Evolutionary conservation across 768 basidiomycete species (phyloP), one percentile per base, ranked within the genome.

Genomic region (Tricholoma flavovirens): DNA sequence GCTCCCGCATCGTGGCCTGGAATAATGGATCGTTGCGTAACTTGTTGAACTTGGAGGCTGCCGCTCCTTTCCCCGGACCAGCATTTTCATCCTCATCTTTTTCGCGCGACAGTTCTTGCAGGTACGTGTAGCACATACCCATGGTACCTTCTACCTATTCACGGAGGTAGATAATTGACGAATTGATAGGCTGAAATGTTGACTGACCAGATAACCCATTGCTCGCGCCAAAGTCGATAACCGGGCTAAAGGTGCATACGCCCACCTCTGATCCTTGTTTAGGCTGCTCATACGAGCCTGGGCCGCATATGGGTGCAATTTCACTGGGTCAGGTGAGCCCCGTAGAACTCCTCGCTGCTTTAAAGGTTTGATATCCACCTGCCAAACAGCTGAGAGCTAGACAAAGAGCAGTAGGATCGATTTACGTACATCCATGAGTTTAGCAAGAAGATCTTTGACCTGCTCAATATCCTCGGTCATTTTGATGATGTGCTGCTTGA

Each of bases 151-250:
- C 92, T 60, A 92, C 75, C 94, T 96, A 53, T 53, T 57, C 24
- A 56, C 36, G 26, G 49, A 12, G 24, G 30, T 22, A 17, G 32
- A 30, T 22, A 56, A 9, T 6, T n/a, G 14, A 17, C 9, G 29
- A 29, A 6, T 10, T 15, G 54, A 55, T 52, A 14, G 14, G 17
- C 24, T 15, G 29, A 26, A 22, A 21, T 11, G 49, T 21, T 24
- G 43, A 66, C 86, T 56, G 65, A 97, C 92, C 60, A 99, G 75
- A 67, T 98, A 93, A 0, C 84, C 81, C 90, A 97, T 91, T 1
- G 86, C 90, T 49, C 91, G 77, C 7, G 92, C 90, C 66, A 97
- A 56, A 24, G 64, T 63, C 17, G 66, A 58, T n/a, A 94, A 64
- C 62, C 76, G 79, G 38, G 76, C 72, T 30, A 93, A 73, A 6